Evolutionary conservation across 331 rosid genomes (phyloP).

Genomic region (Phaseolus coccineus): DNA sequence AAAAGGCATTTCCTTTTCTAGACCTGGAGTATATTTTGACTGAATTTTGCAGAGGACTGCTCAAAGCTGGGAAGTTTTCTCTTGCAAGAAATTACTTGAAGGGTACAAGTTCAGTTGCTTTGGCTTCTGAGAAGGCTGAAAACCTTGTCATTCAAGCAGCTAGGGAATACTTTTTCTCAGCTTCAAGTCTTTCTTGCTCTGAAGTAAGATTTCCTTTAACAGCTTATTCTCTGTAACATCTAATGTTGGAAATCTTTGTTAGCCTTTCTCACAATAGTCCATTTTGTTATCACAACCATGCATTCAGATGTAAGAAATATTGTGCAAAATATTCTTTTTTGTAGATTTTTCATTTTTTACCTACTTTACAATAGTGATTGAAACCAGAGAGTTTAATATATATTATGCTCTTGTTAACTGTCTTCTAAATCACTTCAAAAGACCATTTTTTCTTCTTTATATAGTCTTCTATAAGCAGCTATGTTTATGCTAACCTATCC

Average conservation of each 20-base stretch:
- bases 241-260: constrained; percentile 26
- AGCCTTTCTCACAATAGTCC: constrained; percentile 20
- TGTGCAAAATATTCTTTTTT: background rate
- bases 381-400: constrained; percentile 11
- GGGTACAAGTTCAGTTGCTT: constrained; percentile 93
- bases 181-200: constrained; percentile 89
- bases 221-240: constrained; percentile 26
- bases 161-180: constrained; percentile 95
- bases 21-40: constrained; percentile 85
- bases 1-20: constrained; percentile 88
- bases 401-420: background rate
- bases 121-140: constrained; percentile 94
- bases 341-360: background rate
- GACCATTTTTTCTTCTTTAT: constrained; percentile 29
- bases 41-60: constrained; percentile 96
- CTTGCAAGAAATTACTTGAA: constrained; percentile 94
- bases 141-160: constrained; percentile 98
- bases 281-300: constrained; percentile 30
- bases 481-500: constrained; percentile 38
- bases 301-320: constrained; percentile 7
- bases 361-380: constrained; percentile 12
- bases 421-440: constrained; percentile 26
- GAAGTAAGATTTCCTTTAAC: constrained; percentile 75
- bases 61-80: constrained; percentile 97
- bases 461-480: constrained; percentile 36